A percentile compares a stretch with the other conserved stretches of the same genome.
phyloP scores from a whole-genome alignment of 1,139 yeast species.

The Saccharomyces hybrid region DNA sequence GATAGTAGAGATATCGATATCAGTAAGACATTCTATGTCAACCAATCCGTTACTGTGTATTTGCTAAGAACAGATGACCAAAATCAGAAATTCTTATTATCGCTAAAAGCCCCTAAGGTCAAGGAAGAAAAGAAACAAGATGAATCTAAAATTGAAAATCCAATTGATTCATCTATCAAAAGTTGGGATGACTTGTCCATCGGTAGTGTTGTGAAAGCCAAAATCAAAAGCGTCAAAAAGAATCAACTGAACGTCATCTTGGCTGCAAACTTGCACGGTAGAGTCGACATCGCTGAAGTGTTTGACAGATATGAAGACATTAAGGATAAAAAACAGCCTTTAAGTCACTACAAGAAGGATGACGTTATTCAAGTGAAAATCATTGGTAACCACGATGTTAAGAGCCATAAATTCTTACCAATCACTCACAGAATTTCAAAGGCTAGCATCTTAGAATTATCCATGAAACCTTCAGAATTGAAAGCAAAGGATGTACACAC shows the following conservation, averaged over 20 bases:
- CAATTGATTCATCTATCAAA: constrained; percentile 50
- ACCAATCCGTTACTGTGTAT: constrained; percentile 63
- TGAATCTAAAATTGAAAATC: constrained; percentile 36
- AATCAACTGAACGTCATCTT: constrained; percentile 70
- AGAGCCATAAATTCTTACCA: constrained; percentile 63
- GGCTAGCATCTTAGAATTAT: constrained; percentile 57
- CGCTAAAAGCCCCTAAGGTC: constrained; percentile 39
- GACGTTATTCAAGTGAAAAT: constrained; percentile 55
- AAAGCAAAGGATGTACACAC: constrained; percentile 38
- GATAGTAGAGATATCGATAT: constrained; percentile 51
- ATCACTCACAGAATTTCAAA: constrained; percentile 54
- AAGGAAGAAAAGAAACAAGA: constrained; percentile 7
- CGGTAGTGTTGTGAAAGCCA: constrained; percentile 57
- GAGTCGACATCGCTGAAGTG: constrained; percentile 69
- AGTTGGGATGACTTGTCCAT: constrained; percentile 45
- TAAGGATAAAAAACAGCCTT: constrained; percentile 51
- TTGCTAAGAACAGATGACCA: constrained; percentile 59
- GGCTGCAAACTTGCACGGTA: constrained; percentile 74
- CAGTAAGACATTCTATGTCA: constrained; percentile 44
- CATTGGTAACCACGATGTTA: constrained; percentile 71
- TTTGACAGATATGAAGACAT: constrained; percentile 52
- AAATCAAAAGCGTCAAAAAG: constrained; percentile 55
- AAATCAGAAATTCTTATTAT: constrained; percentile 61
- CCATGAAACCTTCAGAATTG: constrained; percentile 43
- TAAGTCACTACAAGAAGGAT: constrained; percentile 52